Base-by-base conservation (phyloP, 129 eudicot species). In the Flaveria ramosissima region DNA sequence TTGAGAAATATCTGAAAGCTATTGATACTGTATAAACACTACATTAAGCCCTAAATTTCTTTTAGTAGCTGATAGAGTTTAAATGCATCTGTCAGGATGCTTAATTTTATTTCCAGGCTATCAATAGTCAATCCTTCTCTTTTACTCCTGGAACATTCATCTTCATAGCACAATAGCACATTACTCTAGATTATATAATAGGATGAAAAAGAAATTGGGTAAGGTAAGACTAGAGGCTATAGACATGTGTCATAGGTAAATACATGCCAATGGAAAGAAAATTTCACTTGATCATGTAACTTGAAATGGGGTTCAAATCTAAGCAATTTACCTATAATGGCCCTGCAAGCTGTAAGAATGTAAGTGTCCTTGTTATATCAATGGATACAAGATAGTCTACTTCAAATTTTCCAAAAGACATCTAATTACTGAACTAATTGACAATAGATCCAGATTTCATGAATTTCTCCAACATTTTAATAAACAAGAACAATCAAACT, bases 321-420 rank as follows among this genome's bases (percentile, higher is more conserved):
- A 43, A 57, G 19, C 36, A 39, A 68, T 77, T 68, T 53, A 68
- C 36, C 68, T 53, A 77, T 23, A 51, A 41, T 66, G 68, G 30
- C 36, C 74, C 43, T 67, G 53, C 64, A 46, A 63, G 48, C 48
- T 14, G 1, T 50, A 50, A 50, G 55, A 50, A 14, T 24, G 78
- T 27, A 62, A 30, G 23, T 39, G 41, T 50, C 53, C 53, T 42
- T 24, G 14, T 77, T 52, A 68, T 13, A 77, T 51, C 55, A 45
- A 77, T 60, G 42, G 66, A 71, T 72, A 16, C 77, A 15, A 78
- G 50, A 78, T 46, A 15, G 45, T 20, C 48, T 43, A 69, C n/a
- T n/a, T n/a, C n/a, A n/a, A n/a, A n/a, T n/a, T n/a, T n/a, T n/a
- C n/a, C n/a, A n/a, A n/a, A n/a, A n/a, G n/a, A n/a, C n/a, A n/a